Conservation (phyloP, 23 red algal species). For the Porphyridium purpureum region DNA sequence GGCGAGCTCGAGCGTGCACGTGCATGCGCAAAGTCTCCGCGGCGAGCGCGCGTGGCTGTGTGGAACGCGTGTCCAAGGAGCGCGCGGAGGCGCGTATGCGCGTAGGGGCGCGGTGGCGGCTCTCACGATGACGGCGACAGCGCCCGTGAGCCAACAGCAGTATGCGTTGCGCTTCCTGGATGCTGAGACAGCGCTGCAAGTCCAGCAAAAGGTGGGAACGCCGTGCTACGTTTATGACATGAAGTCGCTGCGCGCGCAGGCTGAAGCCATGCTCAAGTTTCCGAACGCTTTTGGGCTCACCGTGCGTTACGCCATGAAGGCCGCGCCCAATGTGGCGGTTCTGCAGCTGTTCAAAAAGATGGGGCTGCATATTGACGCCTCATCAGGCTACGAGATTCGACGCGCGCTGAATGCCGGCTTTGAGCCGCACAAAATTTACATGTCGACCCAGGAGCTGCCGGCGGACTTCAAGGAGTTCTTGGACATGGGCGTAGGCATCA, state of each 20-base stretch:
- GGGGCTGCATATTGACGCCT: not conserved
- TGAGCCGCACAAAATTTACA: not conserved
- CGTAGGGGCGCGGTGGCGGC: too few species aligned
- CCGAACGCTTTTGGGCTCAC: not conserved
- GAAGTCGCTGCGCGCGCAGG: not conserved
- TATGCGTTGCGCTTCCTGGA: too few species aligned
- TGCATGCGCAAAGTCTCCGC: too few species aligned
- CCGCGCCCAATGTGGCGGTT: not conserved
- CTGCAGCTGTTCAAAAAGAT: not conserved
- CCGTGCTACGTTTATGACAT: not conserved
- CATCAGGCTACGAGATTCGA: not conserved
- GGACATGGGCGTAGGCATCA: not conserved
- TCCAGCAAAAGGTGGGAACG: not conserved
- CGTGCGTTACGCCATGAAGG: conserved; percentile 1
- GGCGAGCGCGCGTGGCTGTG: too few species aligned
- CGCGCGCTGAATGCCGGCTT: not conserved
- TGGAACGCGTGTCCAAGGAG: too few species aligned
- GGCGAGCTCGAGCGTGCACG: too few species aligned
- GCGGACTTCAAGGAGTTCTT: not conserved
- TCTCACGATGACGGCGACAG: too few species aligned
- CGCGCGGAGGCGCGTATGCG: too few species aligned
- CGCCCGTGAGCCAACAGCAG: too few species aligned
- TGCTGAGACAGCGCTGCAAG: not conserved
- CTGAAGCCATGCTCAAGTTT: not conserved
- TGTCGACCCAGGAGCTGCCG: not conserved